Evolutionary conservation across 208 protist genomes (phyloP), one percentile per base, ranked within the genome.

Genomic region (Dictyostelium gargantuum): DNA sequence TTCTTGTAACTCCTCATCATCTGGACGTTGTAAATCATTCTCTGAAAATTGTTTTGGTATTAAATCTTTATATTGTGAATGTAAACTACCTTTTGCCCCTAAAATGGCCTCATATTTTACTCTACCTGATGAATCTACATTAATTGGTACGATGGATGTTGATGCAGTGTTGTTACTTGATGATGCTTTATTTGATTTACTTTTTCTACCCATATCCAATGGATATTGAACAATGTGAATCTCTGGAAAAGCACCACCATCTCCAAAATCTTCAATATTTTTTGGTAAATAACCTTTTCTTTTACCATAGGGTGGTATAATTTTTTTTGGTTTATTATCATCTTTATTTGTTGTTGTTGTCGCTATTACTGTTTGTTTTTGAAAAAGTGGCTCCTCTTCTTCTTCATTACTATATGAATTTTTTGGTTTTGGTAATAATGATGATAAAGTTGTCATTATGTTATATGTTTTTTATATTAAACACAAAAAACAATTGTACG

Each of bases 241-340:
- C 93, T 98, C 97, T 21, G 97, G 97, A 66, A 97, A 98, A 2
- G 97, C 97, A 76, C 97, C 97, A 54, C 97, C 97, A 94, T 98
- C 97, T 21, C 76, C 96, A 95, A 96, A 98, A 79, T 97, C 97
- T 21, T 93, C 96, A 26, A 84, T 66, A 26, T 23, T 84, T 6
- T 94, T 79, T 35, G 96, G 96, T 48, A 93, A 52, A 72, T 91
- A 97, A 23, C 94, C 95, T 54, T 92, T 73, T 73, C 96, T 75
- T 23, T 91, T n/a, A 21, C 96, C 95, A 56, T 97, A 97, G 10
- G 93, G 77, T 40, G 96, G 96, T 26, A 94, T n/a, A 29, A 21
- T 11, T 66, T 66, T 81, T 61, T 61, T 61, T 26, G 54, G 54
- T n/a, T 61, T 61, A n/a, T n/a, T n/a, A n/a, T n/a, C n/a, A 61